phyloP scores from a whole-genome alignment of 2,329 filamentous ascomycete species.

The Colletotrichum sp. region DNA sequence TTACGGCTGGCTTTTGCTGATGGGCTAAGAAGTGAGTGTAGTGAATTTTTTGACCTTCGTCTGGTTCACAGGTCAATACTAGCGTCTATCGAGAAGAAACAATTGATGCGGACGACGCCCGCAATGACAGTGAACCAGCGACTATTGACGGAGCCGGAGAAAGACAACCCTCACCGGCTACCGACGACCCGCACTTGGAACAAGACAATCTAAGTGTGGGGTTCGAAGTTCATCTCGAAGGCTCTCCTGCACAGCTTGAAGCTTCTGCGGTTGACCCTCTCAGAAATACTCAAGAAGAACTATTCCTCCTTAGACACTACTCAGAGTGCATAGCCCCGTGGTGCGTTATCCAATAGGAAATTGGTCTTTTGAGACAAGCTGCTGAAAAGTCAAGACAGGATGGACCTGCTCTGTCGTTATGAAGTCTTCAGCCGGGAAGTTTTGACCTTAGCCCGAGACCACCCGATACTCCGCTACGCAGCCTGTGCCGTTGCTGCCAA shows the following conservation, averaged over 20 bases:
- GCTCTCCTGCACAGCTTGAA: not conserved
- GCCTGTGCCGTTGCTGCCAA: not conserved
- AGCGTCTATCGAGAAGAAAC: not conserved
- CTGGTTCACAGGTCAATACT: not conserved
- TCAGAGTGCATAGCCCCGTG: not conserved
- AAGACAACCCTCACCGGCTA: accelerated
- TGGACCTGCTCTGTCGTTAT: not conserved
- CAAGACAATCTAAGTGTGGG: not conserved
- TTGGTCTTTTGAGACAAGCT: not conserved
- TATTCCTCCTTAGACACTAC: not conserved
- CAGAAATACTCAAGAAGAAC: not conserved
- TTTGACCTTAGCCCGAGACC: not conserved
- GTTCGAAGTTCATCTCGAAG: not conserved
- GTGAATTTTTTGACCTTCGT: not conserved
- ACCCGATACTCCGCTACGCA: not conserved
- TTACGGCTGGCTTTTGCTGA: not conserved
- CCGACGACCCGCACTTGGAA: no score
- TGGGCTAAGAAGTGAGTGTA: not conserved
- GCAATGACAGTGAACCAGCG: not conserved
- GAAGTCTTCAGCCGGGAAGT: not conserved
- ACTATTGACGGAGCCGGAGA: not conserved
- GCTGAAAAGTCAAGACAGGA: not conserved
- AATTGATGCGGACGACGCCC: not conserved
- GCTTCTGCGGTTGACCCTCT: not conserved
- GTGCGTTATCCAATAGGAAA: not conserved